Evolutionary conservation across 176 grass and related monocot genomes (phyloP), one percentile per base, ranked within the genome.

Genomic region (Carex cristatella): DNA sequence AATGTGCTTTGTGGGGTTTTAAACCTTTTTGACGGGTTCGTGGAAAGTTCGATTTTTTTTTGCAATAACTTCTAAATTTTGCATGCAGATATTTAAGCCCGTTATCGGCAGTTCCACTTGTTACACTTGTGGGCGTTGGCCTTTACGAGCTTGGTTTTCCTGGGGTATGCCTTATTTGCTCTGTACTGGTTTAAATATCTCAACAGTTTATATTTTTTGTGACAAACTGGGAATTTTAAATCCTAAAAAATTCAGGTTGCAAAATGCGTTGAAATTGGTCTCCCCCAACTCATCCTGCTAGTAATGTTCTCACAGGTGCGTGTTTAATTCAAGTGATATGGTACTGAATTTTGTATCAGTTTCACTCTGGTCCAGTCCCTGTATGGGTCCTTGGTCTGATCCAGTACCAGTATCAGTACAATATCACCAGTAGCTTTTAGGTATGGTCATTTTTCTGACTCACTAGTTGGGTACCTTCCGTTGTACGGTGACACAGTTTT

Each of bases 71-170:
- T 14, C 4, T 57, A 78, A 78, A 78, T 78, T 69, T 88, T 88
- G 67, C 4, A 51, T 88, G 78, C 85, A 98, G 96, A 87, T 99
- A 94, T 77, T 87, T 99, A 55, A 99, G 93, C 89, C 97, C 97
- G 56, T 42, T 99, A 33, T 92, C 97, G 74, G 93, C 91, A 81
- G 90, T 91, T 85, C 97, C 97, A 88, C 81, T 99, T 31, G 89
- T 99, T 69, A 87, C 91, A 4, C 86, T 99, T 38, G 93, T 89
- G 77, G 93, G 97, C 5, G 86, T 94, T 90, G 97, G 97, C 27
- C 90, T 99, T 28, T 99, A 99, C 84, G 97, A 99, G 88, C 86
- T 99, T 64, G 97, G 93, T 30, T 99, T 99, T 87, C 97, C 97
- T 35, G 94, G 88, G 18, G 97, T 99, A 92, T 84, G 90, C 42